Evolutionary conservation across 208 protist genomes (phyloP), one percentile per base, ranked within the genome.

Genomic region (Spongospora subterranea): DNA sequence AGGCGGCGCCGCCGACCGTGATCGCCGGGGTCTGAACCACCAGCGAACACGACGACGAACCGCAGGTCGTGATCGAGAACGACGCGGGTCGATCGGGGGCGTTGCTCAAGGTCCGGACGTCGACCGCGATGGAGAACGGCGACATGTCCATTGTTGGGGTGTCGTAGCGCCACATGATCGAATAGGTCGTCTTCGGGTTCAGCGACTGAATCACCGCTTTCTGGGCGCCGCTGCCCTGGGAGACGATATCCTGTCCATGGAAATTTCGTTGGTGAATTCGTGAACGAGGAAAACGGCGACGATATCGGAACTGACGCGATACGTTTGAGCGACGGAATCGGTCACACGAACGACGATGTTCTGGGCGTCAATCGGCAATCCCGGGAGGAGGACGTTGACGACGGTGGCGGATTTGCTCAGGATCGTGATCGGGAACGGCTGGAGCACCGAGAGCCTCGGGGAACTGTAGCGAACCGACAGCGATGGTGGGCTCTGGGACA

Each of bases 101-200:
- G 50, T 29, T 60, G 24, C 50, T 60, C 13, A 60, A 60, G 6
- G 50, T 60, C 13, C 13, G 6, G 50, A 60, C 6, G 6, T 24
- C 24, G 50, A 24, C 24, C 24, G 6, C 50, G 17, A 43, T 82
- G 6, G 71, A 82, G 35, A 82, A 35, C 6, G 71, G 35, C 71
- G 71, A 43, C 71, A 82, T 20, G n/a, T 43, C 71, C 35, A 82
- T 82, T n/a, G 71, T 82, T 35, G 40, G 11, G 6, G 71, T 45
- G n/a, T 43, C n/a, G 35, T 20, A 82, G 6, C 35, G n/a, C 71
- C 35, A 82, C 17, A 6, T 6, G n/a, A 35, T 45, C 17, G 71
- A 45, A 43, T 43, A 35, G 17, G 71, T 35, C 71, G 71, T 82
- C n/a, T 40, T 6, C n/a, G 71, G 40, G 6, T 6, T 39, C 13